Percentiles rank a stretch among this genome's conserved stretches.
These are phyloP conservation scores for Sugiyamaella grinbergsii DNA, from an alignment of 1,139 yeast genomes.

Conservation along the genomic window DNA sequence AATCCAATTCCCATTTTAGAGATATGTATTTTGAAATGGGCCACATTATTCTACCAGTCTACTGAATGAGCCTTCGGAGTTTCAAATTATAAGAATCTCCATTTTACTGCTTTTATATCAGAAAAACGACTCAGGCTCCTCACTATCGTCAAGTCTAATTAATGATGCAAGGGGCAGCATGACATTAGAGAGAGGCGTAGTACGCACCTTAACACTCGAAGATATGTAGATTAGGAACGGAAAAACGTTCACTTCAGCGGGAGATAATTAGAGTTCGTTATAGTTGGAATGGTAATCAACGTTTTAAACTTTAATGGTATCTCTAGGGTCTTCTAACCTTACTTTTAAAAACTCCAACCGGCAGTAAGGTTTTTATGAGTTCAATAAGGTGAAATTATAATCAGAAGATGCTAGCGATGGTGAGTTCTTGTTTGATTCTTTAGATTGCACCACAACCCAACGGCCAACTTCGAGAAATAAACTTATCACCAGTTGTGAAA, in stretches of 20 bases:
- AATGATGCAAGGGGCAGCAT: neutral
- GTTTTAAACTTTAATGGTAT: neutral
- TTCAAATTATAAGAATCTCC: neutral
- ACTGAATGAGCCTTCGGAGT: neutral
- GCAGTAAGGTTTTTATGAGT: no score
- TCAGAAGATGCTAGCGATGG: no score
- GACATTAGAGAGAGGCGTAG: neutral
- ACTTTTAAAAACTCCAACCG: no score
- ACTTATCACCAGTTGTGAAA: no score
- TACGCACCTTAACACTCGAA: neutral
- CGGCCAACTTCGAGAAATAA: no score
- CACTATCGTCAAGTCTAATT: neutral
- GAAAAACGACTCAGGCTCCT: no score
- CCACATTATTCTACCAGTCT: neutral
- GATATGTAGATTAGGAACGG: neutral
- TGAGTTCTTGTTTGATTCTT: no score
- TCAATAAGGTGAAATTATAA: no score
- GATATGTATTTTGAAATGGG: neutral
- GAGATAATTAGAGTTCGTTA: no score
- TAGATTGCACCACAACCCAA: no score
- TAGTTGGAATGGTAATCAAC: no score
- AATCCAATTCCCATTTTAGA: neutral
- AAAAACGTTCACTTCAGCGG: neutral
- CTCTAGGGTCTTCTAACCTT: neutral
- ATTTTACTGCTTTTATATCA: neutral